These are phyloP conservation scores for Cyberlindnera sargentensis DNA, from an alignment of 805 yeast species.

Conservation along the genomic window DNA sequence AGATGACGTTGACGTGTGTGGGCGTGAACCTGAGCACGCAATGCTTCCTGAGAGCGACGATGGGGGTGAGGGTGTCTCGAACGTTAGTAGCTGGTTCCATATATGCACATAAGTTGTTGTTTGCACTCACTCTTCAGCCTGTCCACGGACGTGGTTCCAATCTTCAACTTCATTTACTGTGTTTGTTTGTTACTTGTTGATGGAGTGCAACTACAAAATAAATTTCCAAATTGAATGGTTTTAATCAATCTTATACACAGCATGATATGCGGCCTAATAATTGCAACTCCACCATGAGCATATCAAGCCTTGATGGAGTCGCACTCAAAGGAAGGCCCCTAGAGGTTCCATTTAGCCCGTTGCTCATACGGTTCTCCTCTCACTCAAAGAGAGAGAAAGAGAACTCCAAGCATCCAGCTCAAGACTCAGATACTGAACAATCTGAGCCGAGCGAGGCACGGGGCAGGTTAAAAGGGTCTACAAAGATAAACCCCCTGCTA, in stretches of 20 bases:
- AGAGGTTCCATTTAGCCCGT: constrained; percentile 39
- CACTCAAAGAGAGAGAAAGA: too few relatives aligned
- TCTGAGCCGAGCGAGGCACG: constrained; percentile 57
- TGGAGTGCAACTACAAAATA: not conserved
- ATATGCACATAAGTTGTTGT: too few relatives aligned
- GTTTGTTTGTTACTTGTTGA: not conserved
- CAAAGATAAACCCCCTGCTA: constrained; percentile 1
- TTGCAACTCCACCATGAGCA: constrained; percentile 24
- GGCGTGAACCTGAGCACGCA: constrained; percentile 53
- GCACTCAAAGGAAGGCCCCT: constrained; percentile 52
- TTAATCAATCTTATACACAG: not conserved
- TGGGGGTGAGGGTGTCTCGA: constrained; percentile 37
- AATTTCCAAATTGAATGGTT: too few relatives aligned
- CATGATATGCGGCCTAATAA: constrained; percentile 20
- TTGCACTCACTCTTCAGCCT: constrained; percentile 21
- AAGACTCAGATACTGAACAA: constrained; percentile 33
- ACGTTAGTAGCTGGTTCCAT: not conserved
- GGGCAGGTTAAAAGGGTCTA: constrained; percentile 30
- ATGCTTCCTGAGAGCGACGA: constrained; percentile 44
- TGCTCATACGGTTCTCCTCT: constrained; percentile 12
- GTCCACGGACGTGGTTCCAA: constrained; percentile 23
- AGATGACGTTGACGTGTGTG: constrained; percentile 40
- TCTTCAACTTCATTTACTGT: constrained; percentile 25
- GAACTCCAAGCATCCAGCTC: constrained; percentile 48
- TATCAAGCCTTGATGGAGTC: constrained; percentile 32